These are phyloP conservation scores for Colletotrichum incanum DNA, from an alignment of 2,329 filamentous ascomycete species.

Conservation along the genomic window DNA sequence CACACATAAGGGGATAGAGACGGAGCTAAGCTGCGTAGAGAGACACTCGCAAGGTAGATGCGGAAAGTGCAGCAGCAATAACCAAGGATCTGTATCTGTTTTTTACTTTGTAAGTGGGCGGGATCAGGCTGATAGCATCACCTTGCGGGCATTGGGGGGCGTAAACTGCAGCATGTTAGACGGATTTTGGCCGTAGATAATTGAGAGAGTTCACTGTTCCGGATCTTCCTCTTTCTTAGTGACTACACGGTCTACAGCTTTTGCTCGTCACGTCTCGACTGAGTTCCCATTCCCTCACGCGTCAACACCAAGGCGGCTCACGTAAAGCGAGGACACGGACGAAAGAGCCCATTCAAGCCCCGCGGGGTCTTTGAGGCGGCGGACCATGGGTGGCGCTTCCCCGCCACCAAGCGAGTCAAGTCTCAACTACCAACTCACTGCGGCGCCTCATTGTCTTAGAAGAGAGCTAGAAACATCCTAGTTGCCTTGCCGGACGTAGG, in stretches of 20 bases:
- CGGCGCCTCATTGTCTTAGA: neutral
- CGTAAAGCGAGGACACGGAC: neutral
- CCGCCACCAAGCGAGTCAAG: neutral
- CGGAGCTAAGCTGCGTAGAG: neutral
- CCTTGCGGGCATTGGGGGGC: constrained; percentile 16
- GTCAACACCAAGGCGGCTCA: neutral
- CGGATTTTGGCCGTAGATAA: neutral
- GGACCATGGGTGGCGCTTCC: neutral
- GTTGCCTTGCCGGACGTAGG: neutral
- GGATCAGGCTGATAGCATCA: constrained; percentile 4
- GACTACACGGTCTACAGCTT: neutral
- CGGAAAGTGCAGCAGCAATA: neutral
- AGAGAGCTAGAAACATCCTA: neutral
- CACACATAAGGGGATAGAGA: neutral
- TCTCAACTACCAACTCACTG: neutral
- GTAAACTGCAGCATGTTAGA: constrained; percentile 13
- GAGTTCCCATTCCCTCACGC: no score
- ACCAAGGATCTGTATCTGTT: constrained; percentile 14
- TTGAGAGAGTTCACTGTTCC: neutral
- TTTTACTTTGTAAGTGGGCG: constrained; percentile 17
- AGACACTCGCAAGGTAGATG: neutral
- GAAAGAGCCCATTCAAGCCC: neutral
- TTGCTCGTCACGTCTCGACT: no score
- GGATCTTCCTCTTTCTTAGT: neutral
- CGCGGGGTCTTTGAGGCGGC: no score